Evolutionary conservation across 2,329 filamentous ascomycete species (phyloP), one percentile per base, ranked within the genome.

Genomic region (Thelonectria discophora): DNA sequence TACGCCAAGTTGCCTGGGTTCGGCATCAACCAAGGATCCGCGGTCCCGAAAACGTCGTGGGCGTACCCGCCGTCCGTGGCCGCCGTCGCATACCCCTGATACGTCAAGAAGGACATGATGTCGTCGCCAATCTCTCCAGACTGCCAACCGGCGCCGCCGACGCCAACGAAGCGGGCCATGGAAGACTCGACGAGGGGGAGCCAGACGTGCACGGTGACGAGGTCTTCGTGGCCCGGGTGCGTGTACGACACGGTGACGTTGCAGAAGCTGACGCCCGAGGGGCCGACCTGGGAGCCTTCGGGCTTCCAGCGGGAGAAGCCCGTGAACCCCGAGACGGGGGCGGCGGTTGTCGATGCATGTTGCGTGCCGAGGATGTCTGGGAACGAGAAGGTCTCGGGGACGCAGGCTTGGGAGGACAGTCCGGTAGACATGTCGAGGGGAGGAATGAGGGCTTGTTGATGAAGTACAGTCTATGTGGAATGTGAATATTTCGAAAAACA

Each of bases 71-170:
- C 60, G 13, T 66, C 50, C 3, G 64, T 66, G 1, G 62, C 55
- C 4, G 61, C 58, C 10, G 64, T 62, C 10, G 65, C 65, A 24
- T 60, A 68, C 9, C 65, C 65, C 10, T 60, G 55, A 8, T 47
- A 55, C n/a, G 66, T 32, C 2, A 62, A 62, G 10, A 24, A 57
- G 5, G 32, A 53, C 64, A 66, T 66, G 30, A 62, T 2, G 21
- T 55, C 5, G 27, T 51, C 53, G 1, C 13, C 46, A 5, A 67
- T 27, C 4, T 46, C 21, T 10, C 65, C 65, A 5, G 65, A 55
- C 11, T 46, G 37, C 55, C 58, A 68, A 1, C 65, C 62, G 3
- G 59, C 60, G 37, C 65, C 65, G 2, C 65, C 63, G 2, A 66
- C 50, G 17, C 63, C 60, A 21, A 65, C 60, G 8, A 66, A 46